Conservation (phyloP, 1,139 yeast species). For the Hansenula sp. region DNA sequence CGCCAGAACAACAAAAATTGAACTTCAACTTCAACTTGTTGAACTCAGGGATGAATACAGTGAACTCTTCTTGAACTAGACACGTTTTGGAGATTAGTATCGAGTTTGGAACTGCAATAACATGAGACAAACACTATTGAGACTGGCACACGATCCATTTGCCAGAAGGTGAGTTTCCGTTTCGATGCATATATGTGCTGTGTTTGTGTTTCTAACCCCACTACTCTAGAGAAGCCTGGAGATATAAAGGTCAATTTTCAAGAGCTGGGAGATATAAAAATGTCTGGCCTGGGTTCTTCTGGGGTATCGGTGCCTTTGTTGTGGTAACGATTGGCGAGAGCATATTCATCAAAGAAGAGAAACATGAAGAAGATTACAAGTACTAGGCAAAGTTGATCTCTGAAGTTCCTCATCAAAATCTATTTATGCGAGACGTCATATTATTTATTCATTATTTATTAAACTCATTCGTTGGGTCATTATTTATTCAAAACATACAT, state of each 20-base stretch:
- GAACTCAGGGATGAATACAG: no score
- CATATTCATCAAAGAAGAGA: constrained; percentile 16
- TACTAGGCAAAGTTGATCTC: no score
- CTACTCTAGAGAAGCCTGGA: constrained; percentile 80
- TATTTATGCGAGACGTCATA: no score
- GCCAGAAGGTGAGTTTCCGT: constrained; percentile 37
- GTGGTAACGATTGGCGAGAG: constrained; percentile 46
- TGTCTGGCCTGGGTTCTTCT: constrained; percentile 81
- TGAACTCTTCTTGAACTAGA: no score
- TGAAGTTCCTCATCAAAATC: no score
- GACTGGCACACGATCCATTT: constrained; percentile 37
- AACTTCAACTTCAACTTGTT: no score
- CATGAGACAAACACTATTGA: constrained; percentile 18
- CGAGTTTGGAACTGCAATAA: background rate
- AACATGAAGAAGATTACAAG: constrained; percentile 9
- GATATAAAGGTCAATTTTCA: constrained; percentile 79
- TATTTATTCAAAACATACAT: no score
- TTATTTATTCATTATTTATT: no score
- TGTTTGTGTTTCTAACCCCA: constrained; percentile 1
- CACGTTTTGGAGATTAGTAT: no score
- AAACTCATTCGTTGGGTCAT: no score
- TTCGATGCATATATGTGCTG: constrained; percentile 3
- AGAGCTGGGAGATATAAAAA: constrained; percentile 67
- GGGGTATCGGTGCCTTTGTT: constrained; percentile 75
- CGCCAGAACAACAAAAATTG: no score